A percentile compares a stretch with the other conserved stretches of the same genome.
phyloP scores from a whole-genome alignment of 371 early-diverging fungal genomes.

The Rhizopus stolonifer region DNA sequence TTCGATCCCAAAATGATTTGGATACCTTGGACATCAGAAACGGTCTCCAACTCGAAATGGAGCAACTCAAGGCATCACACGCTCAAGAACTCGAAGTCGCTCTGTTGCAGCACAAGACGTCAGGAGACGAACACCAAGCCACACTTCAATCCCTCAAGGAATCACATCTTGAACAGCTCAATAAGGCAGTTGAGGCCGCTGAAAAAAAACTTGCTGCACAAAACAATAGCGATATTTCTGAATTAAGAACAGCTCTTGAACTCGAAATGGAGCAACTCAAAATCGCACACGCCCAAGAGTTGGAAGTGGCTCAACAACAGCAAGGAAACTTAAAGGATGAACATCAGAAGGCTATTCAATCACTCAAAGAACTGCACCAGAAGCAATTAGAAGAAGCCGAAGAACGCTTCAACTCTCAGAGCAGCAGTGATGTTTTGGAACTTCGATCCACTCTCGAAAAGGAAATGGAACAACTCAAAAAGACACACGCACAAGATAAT shows the following conservation, averaged over 20 bases:
- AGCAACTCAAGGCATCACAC: neutral
- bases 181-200: no score
- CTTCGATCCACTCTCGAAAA: neutral
- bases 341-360: constrained; percentile 13
- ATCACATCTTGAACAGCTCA: no score
- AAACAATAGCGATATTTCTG: neutral
- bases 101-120: no score
- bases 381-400: constrained; percentile 1
- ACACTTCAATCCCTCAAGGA: no score
- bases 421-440: neutral
- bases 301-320: neutral
- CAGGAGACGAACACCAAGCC: no score
- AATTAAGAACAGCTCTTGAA: constrained; percentile 1
- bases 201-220: no score
- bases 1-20: neutral
- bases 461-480: constrained; percentile 2
- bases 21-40: neutral
- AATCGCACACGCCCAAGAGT: no score
- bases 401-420: neutral
- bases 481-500: neutral
- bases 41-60: constrained; percentile 4
- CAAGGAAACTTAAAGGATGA: constrained; percentile 7
- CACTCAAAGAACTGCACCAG: constrained; percentile 6
- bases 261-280: constrained; percentile 3
- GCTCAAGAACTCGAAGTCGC: neutral